Base-by-base conservation (phyloP, 495 filamentous ascomycete genomes). In the Hypoxylon trugodes region DNA sequence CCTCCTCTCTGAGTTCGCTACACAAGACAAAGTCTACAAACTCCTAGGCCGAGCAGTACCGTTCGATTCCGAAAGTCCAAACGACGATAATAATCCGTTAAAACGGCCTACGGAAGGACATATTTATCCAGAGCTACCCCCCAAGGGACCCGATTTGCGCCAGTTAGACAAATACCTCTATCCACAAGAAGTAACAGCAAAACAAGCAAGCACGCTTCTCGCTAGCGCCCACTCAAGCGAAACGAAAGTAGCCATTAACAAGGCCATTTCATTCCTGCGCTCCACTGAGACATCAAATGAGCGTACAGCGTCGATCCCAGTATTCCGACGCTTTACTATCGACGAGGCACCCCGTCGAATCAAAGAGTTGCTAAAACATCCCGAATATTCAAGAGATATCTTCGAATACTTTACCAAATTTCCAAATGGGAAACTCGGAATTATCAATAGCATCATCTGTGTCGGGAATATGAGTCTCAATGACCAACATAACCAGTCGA, bases 401-500 rank as follows among this genome's bases (percentile, higher is more conserved):
- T 46, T 46, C 3, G 42, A 46, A 5, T 46, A 46, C 19, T 46
- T 46, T 21, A 46, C 42, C 6, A 46, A 46, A 15, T 30, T 16
- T 8, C 42, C 42, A 10, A 16, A 46, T 30, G 42, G 42, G 10
- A 46, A 46, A 9, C 24, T 46, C 5, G 42, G 24, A 1, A 30
- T 46, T 13, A 46, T 46, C 30, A 25, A 28, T 46, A 46, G 42
- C 24, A 46, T 46, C 25, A 30, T 46, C 25, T 46, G 42, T 21
- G 42, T 15, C 4, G 30, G 26, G 42, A 25, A 46, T 6, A 46
- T 46, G 42, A 46, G 42, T 21, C 42, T 46, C 24, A 30, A 30
- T 8, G 8, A 28, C 12, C 24, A 46, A 18, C 24, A 28, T 15
- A 13, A n/a, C 25, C 24, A 18, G 25, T 7, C 12, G n/a, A 15